Conservation (phyloP, 108 stramenopile genomes). For the Nitzschia sp. region DNA sequence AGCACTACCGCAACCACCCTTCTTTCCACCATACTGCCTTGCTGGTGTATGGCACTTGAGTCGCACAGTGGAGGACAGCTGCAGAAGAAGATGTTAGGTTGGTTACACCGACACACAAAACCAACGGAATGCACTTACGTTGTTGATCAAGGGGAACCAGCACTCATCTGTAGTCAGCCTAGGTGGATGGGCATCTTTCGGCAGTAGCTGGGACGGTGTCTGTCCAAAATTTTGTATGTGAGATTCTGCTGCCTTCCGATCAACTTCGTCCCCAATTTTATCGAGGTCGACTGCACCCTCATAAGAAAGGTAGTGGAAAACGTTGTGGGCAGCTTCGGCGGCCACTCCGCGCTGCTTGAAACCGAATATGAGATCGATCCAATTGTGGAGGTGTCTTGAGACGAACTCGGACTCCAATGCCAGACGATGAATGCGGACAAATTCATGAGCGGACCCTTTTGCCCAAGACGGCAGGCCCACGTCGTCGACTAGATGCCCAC, state of each 20-base stretch:
- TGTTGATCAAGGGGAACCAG: slow-evolving; percentile 53
- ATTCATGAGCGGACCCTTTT: slow-evolving; percentile 85
- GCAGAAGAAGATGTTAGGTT: not conserved
- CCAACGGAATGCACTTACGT: slow-evolving; percentile 31
- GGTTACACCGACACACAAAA: not conserved
- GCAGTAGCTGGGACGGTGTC: slow-evolving; percentile 88
- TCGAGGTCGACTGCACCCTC: slow-evolving; percentile 96
- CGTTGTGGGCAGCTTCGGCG: slow-evolving; percentile 83
- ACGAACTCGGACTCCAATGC: slow-evolving; percentile 96
- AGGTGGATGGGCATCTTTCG: slow-evolving; percentile 64
- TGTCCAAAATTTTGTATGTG: slow-evolving; percentile 98
- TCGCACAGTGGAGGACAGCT: slow-evolving; percentile 41
- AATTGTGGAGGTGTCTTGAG: slow-evolving; percentile 81
- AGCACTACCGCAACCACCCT: slow-evolving; percentile 55
- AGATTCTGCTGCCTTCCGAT: slow-evolving; percentile 81
- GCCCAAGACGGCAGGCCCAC: slow-evolving; percentile 98
- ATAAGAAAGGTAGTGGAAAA: slow-evolving; percentile 96
- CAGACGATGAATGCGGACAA: slow-evolving; percentile 86
- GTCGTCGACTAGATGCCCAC: slow-evolving; percentile 62
- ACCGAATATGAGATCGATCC: slow-evolving; percentile 98
- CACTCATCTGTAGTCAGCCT: slow-evolving; percentile 49
- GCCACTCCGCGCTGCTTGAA: slow-evolving; percentile 88
- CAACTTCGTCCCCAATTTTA: slow-evolving; percentile 85
- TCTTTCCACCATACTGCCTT: slow-evolving; percentile 60
- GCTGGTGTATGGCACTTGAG: slow-evolving; percentile 66